Evolutionary conservation across 257 asterid species (phyloP), one percentile per base, ranked within the genome.

Genomic region (Osmanthus fragrans): DNA sequence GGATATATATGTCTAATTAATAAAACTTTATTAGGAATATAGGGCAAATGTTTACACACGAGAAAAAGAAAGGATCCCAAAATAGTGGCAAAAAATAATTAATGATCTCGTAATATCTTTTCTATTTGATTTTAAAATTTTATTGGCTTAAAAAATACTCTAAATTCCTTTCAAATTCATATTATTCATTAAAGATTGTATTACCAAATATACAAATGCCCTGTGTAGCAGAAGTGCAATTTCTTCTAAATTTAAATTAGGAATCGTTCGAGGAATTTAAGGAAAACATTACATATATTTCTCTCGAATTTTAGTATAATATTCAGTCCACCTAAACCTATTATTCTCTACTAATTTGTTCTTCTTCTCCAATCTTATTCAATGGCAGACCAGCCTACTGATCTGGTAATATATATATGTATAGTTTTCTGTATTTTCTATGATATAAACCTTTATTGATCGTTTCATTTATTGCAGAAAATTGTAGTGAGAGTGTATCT

Each of bases 401-500:
- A 11, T 42, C 51, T 16, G 51, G 18, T 40, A 40, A 37, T 34
- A 34, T 25, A 25, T 25, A 25, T 36, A 6, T 11, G 0, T 3
- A 42, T 42, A 42, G 51, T 42, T 42, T 12, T 42, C 30, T 13
- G 15, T 6, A n/a, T 12, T 36, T 42, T 16, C 54, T 15, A 70
- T 18, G 3, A 29, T 74, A 34, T 1, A 47, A 12, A 42, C 37
- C 56, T 27, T 13, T 25, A 72, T 23, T 33, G 3, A 33, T 15
- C 7, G 3, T 25, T 23, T n/a, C 49, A 3, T 15, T 72, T 27
- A n/a, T 47, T 75, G 81, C 79, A 81, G 87, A 73, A 73, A 73
- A 65, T 76, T 64, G 42, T 3, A 63, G 36, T 86, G 64, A 74
- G 79, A 67, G 75, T 83, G 45, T 29, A 81, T 1, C 67, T 82